Evolutionary conservation across 2,329 filamentous ascomycete species (phyloP), one percentile per base, ranked within the genome.

Genomic region (Talaromyces sp.): DNA sequence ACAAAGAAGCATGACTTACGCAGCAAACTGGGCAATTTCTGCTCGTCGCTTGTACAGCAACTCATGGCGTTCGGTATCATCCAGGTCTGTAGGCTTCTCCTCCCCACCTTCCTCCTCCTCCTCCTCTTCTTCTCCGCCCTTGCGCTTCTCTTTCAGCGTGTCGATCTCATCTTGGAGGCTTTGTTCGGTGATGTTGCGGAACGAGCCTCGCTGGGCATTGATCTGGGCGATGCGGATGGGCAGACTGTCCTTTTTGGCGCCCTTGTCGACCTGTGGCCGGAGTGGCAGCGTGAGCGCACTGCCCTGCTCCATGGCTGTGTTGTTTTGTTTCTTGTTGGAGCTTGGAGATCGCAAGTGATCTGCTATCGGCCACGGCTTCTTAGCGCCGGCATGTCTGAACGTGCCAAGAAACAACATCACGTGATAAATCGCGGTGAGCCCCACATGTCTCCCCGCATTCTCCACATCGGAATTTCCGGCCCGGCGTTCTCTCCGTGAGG

Each of bases 221-320:
- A 96, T 88, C 66, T 93, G 91, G 62, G 84, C 80, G 67, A 97
- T 92, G 67, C 93, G 88, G 54, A 89, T 84, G 61, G 84, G 81
- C n/a, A 97, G 81, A 54, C 82, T 84, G 71, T 85, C 70, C 79
- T 81, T 70, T 78, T 84, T 77, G 80, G 83, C 69, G 77, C 81
- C 61, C 66, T 69, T 65, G 61, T 73, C 68, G 8, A 65, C 58
- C 5, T 70, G 85, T 49, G 89, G 85, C 61, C 85, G 84, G 62
- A 93, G 77, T 10, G 87, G 84, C 57, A 91, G 82, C 8, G 78
- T 77, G 55, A 82, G 77, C 4, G 74, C 73, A n/a, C 22, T 52
- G 42, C 75, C 72, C 1, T 77, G 65, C 72, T 62, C 61, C 61
- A 62, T 62, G 56, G n/a, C 27, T 44, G 27, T 57, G 55, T 47